phyloP scores from a whole-genome alignment of 371 early-diverging fungal species.

The Mortierella sp. region DNA sequence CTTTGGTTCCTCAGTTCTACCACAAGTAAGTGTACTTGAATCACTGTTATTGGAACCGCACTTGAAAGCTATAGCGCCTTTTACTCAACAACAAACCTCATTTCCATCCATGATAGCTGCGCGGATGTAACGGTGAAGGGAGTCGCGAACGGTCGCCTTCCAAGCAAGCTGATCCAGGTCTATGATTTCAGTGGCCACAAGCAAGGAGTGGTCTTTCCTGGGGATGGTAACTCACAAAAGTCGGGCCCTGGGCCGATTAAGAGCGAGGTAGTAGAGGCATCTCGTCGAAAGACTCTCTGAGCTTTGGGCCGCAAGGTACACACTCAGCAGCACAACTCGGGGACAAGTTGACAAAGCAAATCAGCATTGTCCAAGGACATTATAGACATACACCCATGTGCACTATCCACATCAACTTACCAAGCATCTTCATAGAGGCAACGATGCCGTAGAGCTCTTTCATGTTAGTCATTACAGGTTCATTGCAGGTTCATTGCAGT shows the following conservation, averaged over 20 bases:
- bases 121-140: conserved; percentile 47
- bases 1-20: conserved; percentile 38
- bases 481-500: too few species aligned
- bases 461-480: too few species aligned
- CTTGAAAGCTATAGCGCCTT: too few species aligned
- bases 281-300: conserved; percentile 8
- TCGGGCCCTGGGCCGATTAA: conserved; percentile 29
- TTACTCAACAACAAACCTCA: not conserved
- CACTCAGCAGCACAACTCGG: too few species aligned
- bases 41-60: not conserved
- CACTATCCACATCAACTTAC: too few species aligned
- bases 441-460: too few species aligned
- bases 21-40: conserved; percentile 40
- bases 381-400: too few species aligned
- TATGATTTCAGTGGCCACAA: conserved; percentile 23
- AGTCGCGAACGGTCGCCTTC: conserved; percentile 35
- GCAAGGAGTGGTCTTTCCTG: conserved; percentile 7
- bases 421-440: too few species aligned
- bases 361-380: too few species aligned
- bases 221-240: conserved; percentile 20
- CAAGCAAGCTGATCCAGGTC: conserved; percentile 18
- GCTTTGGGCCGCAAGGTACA: too few species aligned
- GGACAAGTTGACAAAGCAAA: too few species aligned
- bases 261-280: conserved; percentile 10
- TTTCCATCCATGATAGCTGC: conserved; percentile 16